A percentile compares a stretch with the other conserved stretches of the same genome.
phyloP scores from a whole-genome alignment of 164 flowering plant genomes.

The Umbilicus rupestris region DNA sequence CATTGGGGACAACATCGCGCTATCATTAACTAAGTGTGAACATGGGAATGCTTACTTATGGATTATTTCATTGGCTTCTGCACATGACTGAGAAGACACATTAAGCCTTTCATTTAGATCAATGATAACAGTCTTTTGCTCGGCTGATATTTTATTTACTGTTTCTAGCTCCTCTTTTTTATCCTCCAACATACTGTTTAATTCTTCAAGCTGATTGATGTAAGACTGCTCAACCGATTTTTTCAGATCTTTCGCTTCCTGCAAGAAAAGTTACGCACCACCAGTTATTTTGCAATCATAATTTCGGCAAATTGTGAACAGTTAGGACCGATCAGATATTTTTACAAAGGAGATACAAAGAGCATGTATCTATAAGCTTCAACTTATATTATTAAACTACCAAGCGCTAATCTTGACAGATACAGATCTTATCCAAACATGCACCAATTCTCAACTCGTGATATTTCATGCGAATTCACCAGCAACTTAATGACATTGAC shows the following conservation, averaged over 20 bases:
- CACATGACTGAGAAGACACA: conserved; percentile 68
- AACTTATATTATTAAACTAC: not conserved
- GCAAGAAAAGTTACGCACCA: conserved; percentile 11
- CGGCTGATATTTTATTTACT: conserved; percentile 38
- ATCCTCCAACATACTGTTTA: conserved; percentile 34
- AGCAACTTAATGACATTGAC: not conserved
- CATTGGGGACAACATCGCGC: not conserved
- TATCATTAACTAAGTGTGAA: not conserved
- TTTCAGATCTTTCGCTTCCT: conserved; percentile 70
- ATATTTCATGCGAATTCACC: not conserved
- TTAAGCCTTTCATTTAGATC: conserved; percentile 66
- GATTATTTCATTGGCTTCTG: conserved; percentile 76
- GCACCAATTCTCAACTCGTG: not conserved
- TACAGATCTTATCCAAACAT: not conserved
- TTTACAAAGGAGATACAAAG: not conserved
- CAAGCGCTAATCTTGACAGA: not conserved
- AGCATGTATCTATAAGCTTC: not conserved
- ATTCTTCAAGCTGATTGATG: conserved; percentile 41
- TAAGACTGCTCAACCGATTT: conserved; percentile 49
- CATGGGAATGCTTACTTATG: conserved; percentile 36
- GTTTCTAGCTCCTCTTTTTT: conserved; percentile 59
- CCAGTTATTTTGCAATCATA: not conserved
- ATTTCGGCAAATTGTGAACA: not conserved
- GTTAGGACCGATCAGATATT: not conserved
- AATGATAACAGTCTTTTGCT: conserved; percentile 57